Evolutionary conservation across 257 asterid species (phyloP).

Genomic region (Handroanthus guayacan): DNA sequence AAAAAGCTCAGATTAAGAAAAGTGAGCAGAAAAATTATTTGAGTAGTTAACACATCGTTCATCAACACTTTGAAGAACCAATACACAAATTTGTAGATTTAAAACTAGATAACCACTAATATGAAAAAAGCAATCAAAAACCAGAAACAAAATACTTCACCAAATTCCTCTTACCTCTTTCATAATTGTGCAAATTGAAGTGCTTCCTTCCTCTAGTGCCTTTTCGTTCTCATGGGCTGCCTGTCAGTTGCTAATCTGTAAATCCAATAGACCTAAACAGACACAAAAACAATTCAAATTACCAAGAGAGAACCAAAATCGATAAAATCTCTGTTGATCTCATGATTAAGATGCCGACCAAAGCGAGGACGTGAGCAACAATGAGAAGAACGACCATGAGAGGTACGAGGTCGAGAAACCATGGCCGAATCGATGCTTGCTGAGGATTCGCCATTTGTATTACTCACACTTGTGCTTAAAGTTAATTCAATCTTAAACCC

Average conservation of each 20-base stretch:
- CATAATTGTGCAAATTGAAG: slow-evolving; percentile 21
- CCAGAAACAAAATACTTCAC: not conserved
- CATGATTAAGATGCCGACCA: slow-evolving; percentile 49
- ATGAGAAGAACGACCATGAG: slow-evolving; percentile 61
- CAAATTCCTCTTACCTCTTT: slow-evolving; percentile 38
- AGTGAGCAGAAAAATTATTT: not conserved
- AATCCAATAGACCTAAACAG: slow-evolving; percentile 79
- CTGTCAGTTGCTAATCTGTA: slow-evolving; percentile 83
- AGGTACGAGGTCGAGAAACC: slow-evolving; percentile 68
- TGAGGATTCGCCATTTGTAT: slow-evolving; percentile 57
- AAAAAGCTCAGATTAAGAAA: slow-evolving; percentile 6
- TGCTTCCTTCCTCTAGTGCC: slow-evolving; percentile 46
- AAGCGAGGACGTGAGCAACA: slow-evolving; percentile 68
- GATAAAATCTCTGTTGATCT: not conserved
- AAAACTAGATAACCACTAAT: not conserved
- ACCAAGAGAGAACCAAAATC: slow-evolving; percentile 25
- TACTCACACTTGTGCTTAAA: not conserved
- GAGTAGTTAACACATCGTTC: not conserved
- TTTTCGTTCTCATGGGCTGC: slow-evolving; percentile 70
- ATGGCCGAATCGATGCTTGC: slow-evolving; percentile 53
- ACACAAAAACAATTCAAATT: slow-evolving; percentile 3
- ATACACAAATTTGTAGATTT: not conserved
- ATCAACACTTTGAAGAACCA: not conserved
- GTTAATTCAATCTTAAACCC: slow-evolving; percentile 40
- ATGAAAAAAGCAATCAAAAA: not conserved